Conservation (phyloP, 441 rosid genomes). For the Croton laevigatus region DNA sequence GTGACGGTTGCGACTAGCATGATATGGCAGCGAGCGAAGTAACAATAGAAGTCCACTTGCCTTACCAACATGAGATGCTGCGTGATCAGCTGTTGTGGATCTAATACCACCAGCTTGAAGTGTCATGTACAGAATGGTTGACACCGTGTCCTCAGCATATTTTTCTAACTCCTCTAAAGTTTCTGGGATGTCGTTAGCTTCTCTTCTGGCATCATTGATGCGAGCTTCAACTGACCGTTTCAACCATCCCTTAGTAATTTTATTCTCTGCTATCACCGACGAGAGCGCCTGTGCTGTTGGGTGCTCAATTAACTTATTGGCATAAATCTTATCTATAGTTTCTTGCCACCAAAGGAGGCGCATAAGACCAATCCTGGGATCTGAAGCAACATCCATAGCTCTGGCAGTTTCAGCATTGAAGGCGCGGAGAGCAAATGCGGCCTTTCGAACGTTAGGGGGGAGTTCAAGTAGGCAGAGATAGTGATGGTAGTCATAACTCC, state of each 20-base stretch:
- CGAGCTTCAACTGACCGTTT: constrained; percentile 85
- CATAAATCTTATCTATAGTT: constrained; percentile 74
- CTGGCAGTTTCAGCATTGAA: constrained; percentile 85
- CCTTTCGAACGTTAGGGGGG: constrained; percentile 65
- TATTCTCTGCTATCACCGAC: constrained; percentile 59
- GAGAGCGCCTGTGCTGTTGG: constrained; percentile 81
- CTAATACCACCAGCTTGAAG: constrained; percentile 74
- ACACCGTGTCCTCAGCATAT: constrained; percentile 73
- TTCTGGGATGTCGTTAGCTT: constrained; percentile 57
- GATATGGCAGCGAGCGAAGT: constrained; percentile 71
- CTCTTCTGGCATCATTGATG: constrained; percentile 62
- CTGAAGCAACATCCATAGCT: constrained; percentile 91
- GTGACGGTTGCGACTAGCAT: constrained; percentile 65
- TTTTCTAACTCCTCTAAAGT: constrained; percentile 64
- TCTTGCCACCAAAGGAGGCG: constrained; percentile 94
- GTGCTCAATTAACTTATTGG: constrained; percentile 59
- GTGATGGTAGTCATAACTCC: constrained; percentile 90
- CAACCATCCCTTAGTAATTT: constrained; percentile 68
- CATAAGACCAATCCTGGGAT: constrained; percentile 83
- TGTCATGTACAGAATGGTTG: constrained; percentile 68
- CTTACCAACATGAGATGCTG: constrained; percentile 83
- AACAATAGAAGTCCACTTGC: constrained; percentile 85
- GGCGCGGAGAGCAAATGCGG: constrained; percentile 81
- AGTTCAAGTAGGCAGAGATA: constrained; percentile 91
- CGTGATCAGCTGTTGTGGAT: constrained; percentile 73